Base-by-base conservation (phyloP, 1,284 basidiomycete species). In the Leccinum griseonigrum region DNA sequence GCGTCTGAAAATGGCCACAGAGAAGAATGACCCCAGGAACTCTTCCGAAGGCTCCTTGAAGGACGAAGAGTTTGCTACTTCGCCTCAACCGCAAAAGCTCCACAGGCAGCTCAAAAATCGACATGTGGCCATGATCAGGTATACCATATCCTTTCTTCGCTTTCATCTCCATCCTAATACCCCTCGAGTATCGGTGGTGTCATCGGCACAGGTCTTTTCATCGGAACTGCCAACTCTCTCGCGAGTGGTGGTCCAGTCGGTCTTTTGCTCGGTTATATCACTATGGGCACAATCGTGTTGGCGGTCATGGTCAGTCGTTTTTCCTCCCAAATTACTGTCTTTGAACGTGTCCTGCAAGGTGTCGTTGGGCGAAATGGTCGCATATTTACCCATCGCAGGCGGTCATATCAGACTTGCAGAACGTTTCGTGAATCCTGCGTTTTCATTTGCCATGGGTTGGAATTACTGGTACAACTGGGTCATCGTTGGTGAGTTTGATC, bases 101-200 rank as follows among this genome's bases (percentile, higher is more conserved):
- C 75, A 79, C 11, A 79, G 86, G 46, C 83, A 87, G 73, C 76
- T 88, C 63, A 88, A 88, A 72, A 87, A 86, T 68, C 77, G 87
- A 5, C 86, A 88, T 72, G 79, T 88, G 59, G 84, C 87, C 38
- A 88, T 88, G 87, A 88, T 88, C 63, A 87, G 85, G 85, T 85
- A 62, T 40, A 4, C 60, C 51, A 14, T 7, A 13, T 9, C 4
- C 9, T 9, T 26, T 5, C 18, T 40, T 13, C 4, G 14, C 38
- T 13, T 26, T 18, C 29, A n/a, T 4, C 18, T 4, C 34, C 13
- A 4, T 32, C 48, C 22, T 28, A 16, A 53, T 3, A 9, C 14
- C 29, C 32, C 3, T 57, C 4, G 26, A 81, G 79, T 78, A 87
- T 86, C 56, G 84, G 84, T 58, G 88, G 90, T 76, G 90, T 92